A percentile compares a stretch with the other conserved stretches of the same genome.
Conservation (phyloP, 1,139 yeast genomes). For the Yamadazyma blattariae region DNA sequence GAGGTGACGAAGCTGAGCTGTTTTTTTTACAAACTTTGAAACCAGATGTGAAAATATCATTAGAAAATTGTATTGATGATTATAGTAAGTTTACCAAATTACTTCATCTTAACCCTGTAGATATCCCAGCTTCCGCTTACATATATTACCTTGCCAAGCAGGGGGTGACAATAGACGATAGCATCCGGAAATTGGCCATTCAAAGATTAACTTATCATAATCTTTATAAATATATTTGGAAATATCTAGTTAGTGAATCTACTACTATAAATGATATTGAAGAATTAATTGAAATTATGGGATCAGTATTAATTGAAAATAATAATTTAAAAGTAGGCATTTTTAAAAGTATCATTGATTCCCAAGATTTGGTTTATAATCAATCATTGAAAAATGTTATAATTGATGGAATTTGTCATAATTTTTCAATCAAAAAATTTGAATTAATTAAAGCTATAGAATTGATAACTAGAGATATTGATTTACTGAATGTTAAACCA, state of each 20-base stretch:
- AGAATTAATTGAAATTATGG: constrained; percentile 29
- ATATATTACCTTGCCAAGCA: constrained; percentile 19
- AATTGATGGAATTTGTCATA: constrained; percentile 9
- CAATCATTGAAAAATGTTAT: constrained; percentile 9
- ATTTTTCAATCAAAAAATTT: constrained; percentile 3
- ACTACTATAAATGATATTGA: constrained; percentile 37
- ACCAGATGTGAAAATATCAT: too few relatives aligned
- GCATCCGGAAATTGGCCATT: constrained; percentile 20
- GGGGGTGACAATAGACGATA: constrained; percentile 19
- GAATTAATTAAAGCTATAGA: constrained; percentile 2
- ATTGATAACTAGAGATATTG: not conserved
- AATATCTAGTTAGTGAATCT: constrained; percentile 21
- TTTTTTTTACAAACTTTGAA: too few relatives aligned
- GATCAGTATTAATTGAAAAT: constrained; percentile 16
- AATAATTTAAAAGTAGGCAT: constrained; percentile 24
- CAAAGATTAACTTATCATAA: constrained; percentile 30
- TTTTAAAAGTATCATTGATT: constrained; percentile 12
- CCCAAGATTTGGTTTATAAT: constrained; percentile 5
- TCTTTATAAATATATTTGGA: constrained; percentile 31
- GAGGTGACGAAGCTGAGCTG: too few relatives aligned
- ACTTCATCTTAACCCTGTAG: constrained; percentile 31
- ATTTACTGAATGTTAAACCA: not conserved
- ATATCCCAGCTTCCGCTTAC: constrained; percentile 30
- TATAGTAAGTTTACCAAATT: constrained; percentile 28
- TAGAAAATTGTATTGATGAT: constrained; percentile 25